Percentiles rank a stretch among this genome's conserved stretches.
Evolutionary conservation across 441 rosid species (phyloP).

Genomic region (Populus hybrid): DNA sequence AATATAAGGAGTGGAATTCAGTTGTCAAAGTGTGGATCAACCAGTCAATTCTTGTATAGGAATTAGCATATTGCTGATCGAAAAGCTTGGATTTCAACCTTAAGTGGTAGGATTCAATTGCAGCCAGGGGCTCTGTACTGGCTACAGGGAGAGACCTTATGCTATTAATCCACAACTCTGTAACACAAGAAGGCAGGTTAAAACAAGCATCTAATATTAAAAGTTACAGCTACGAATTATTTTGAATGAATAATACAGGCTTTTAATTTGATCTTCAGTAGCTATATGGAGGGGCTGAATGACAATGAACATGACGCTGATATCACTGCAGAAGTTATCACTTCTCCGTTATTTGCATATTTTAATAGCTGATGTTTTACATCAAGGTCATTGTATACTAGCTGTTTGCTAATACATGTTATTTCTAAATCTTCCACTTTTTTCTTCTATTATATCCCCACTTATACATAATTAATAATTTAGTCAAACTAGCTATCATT

Average conservation of each 20-base stretch:
- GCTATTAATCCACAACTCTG: conserved; percentile 44
- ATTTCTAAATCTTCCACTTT: neutral
- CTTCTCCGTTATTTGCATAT: neutral
- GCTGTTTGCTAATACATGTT: neutral
- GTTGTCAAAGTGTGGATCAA: conserved; percentile 45
- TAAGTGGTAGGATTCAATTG: conserved; percentile 54
- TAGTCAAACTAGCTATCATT: neutral
- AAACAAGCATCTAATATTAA: neutral
- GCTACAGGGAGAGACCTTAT: conserved; percentile 41
- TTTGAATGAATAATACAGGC: neutral
- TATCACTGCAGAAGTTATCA: neutral
- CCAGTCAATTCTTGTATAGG: conserved; percentile 49
- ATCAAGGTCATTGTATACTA: neutral
- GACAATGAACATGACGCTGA: neutral
- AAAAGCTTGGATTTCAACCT: conserved; percentile 42
- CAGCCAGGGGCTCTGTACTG: conserved; percentile 45
- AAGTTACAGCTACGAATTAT: neutral
- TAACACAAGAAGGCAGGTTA: conserved; percentile 17
- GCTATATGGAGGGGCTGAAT: neutral
- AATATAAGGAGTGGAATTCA: conserved; percentile 46
- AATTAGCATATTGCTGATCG: conserved; percentile 29
- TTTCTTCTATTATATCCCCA: neutral
- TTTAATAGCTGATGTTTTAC: neutral
- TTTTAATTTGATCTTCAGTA: neutral
- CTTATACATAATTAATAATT: neutral